Percentiles rank a stretch among this genome's conserved stretches.
phyloP scores from a whole-genome alignment of 495 filamentous ascomycete genomes.

The Bathelium albidoporum region DNA sequence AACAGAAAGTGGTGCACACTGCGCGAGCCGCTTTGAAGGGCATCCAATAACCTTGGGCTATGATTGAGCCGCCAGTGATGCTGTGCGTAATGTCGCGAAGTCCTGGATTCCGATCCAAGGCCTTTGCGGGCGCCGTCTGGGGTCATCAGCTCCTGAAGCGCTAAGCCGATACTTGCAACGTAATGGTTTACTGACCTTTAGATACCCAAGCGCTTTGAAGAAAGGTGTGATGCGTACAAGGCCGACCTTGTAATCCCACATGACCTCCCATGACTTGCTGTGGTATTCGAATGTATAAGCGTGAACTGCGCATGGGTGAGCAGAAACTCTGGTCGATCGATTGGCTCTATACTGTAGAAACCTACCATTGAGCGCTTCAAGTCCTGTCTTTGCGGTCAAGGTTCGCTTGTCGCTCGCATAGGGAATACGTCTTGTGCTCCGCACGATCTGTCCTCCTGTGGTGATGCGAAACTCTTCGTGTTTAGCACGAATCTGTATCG shows the following conservation, averaged over 20 bases:
- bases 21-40: constrained; percentile 76
- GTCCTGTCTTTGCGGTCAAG: constrained; percentile 72
- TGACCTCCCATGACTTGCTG: constrained; percentile 57
- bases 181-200: constrained; percentile 52
- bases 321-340: not conserved
- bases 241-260: constrained; percentile 98
- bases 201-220: constrained; percentile 79
- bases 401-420: constrained; percentile 89
- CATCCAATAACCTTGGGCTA: constrained; percentile 97
- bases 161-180: constrained; percentile 11
- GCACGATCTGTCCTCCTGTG: constrained; percentile 50
- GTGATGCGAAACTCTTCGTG: constrained; percentile 52
- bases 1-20: constrained; percentile 79
- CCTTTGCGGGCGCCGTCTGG: constrained; percentile 75
- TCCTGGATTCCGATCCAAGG: constrained; percentile 66
- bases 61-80: constrained; percentile 85
- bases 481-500: constrained; percentile 24
- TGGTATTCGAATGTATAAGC: constrained; percentile 78
- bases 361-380: constrained; percentile 81
- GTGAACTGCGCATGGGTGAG: constrained; percentile 51
- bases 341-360: constrained; percentile 10
- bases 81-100: constrained; percentile 79
- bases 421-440: constrained; percentile 69
- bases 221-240: constrained; percentile 89
- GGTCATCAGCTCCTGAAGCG: constrained; percentile 4